Evolutionary conservation across 345 rosid species (phyloP).

Genomic region (Camelina laxa): DNA sequence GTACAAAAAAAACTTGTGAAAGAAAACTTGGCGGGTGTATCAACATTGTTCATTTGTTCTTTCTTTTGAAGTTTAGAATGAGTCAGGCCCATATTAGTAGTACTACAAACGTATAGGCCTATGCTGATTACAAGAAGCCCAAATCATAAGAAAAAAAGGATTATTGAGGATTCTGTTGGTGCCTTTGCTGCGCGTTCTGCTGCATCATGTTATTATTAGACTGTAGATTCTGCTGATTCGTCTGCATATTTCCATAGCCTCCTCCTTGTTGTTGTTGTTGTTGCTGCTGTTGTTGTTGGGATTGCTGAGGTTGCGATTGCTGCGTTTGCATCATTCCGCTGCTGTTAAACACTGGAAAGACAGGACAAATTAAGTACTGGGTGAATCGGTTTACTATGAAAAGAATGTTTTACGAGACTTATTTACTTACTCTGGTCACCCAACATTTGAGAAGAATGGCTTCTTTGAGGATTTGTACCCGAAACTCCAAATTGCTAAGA

Average conservation of each 20-base stretch:
- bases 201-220: constrained; percentile 73
- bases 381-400: not conserved
- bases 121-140: constrained; percentile 3
- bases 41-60: not conserved
- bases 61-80: not conserved
- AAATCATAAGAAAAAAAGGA: not conserved
- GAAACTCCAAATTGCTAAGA: constrained; percentile 74
- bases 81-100: not conserved
- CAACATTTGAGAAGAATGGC: constrained; percentile 71
- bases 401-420: not conserved
- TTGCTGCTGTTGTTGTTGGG: constrained; percentile 55
- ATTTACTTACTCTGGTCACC: constrained; percentile 72
- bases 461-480: constrained; percentile 73
- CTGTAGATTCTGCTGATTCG: constrained; percentile 72
- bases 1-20: not conserved
- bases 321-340: constrained; percentile 73
- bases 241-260: constrained; percentile 65
- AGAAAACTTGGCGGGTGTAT: not conserved
- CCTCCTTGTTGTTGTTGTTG: constrained; percentile 66
- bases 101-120: not conserved
- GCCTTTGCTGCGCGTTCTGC: constrained; percentile 76
- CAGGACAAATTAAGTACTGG: constrained; percentile 1
- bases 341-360: constrained; percentile 78
- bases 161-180: constrained; percentile 77
- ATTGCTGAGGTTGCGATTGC: constrained; percentile 66